A percentile compares a stretch with the other conserved stretches of the same genome.
Evolutionary conservation across 768 basidiomycete genomes (phyloP).

Genomic region (Inosperma sp.): DNA sequence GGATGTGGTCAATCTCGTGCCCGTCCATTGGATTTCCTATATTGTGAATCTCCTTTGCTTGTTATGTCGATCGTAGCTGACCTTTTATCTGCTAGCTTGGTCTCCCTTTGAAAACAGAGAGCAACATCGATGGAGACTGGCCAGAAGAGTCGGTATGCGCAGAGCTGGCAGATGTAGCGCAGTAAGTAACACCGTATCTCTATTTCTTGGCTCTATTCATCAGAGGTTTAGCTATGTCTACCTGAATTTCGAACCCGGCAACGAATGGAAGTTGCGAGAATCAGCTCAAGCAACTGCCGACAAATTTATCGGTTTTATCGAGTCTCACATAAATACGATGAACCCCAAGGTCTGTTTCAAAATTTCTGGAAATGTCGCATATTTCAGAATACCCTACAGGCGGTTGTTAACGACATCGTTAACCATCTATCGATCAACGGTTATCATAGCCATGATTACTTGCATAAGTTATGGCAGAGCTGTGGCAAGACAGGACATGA

Average conservation of each 20-base stretch:
- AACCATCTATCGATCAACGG: slow-evolving; percentile 18
- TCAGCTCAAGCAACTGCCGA: slow-evolving; percentile 31
- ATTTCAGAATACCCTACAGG: slow-evolving; percentile 9
- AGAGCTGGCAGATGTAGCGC: slow-evolving; percentile 46
- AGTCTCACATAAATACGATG: slow-evolving; percentile 28
- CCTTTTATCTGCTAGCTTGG: slow-evolving; percentile 33
- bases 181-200: slow-evolving; percentile 31
- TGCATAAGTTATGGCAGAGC: slow-evolving; percentile 25
- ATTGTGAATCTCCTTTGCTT: slow-evolving; percentile 41
- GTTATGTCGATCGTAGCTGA: background rate
- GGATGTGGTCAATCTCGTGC: slow-evolving; percentile 62
- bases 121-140: slow-evolving; percentile 28
- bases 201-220: background rate
- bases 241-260: slow-evolving; percentile 38
- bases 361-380: background rate
- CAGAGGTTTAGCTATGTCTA: slow-evolving; percentile 39
- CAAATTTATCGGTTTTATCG: slow-evolving; percentile 27
- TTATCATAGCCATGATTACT: slow-evolving; percentile 29
- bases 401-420: slow-evolving; percentile 12
- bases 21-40: slow-evolving; percentile 57
- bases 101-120: slow-evolving; percentile 38
- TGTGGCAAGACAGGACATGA: slow-evolving; percentile 15
- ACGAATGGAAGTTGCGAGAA: slow-evolving; percentile 46
- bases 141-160: slow-evolving; percentile 37
- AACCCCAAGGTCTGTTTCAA: slow-evolving; percentile 20